These are phyloP conservation scores for Fusarium guadeloupense DNA, from an alignment of 2,329 filamentous ascomycete genomes.

Conservation along the genomic window DNA sequence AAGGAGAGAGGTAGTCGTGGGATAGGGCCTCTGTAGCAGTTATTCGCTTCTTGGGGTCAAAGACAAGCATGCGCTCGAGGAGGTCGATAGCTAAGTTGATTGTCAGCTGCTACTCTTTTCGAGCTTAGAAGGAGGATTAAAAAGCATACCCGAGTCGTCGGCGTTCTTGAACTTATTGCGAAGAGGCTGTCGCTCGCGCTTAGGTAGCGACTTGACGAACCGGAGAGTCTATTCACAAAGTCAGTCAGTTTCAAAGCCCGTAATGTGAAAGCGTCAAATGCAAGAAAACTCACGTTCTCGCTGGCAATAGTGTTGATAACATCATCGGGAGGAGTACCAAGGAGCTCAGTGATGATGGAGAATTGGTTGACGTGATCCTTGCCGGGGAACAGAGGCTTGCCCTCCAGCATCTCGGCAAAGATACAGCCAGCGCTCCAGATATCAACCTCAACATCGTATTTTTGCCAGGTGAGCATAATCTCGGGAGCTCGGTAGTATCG, in stretches of 20 bases:
- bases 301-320: slow-evolving; percentile 99
- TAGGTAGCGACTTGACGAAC: slow-evolving; percentile 97
- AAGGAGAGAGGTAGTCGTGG: slow-evolving; percentile 93
- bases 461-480: slow-evolving; percentile 99
- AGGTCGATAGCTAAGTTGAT: slow-evolving; percentile 80
- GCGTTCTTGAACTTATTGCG: slow-evolving; percentile 94
- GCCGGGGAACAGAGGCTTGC: slow-evolving; percentile 96
- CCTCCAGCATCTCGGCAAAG: slow-evolving; percentile 98
- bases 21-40: slow-evolving; percentile 85
- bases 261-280: background rate
- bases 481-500: slow-evolving; percentile 98
- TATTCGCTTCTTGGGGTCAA: slow-evolving; percentile 96
- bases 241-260: slow-evolving; percentile 28
- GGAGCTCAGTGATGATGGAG: slow-evolving; percentile 97
- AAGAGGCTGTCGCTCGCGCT: slow-evolving; percentile 89
- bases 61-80: slow-evolving; percentile 96
- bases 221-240: slow-evolving; percentile 75
- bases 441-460: slow-evolving; percentile 98
- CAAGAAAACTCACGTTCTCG: slow-evolving; percentile 79
- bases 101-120: background rate
- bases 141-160: slow-evolving; percentile 76
- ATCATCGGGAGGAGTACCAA: slow-evolving; percentile 96
- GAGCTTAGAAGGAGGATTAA: background rate
- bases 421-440: slow-evolving; percentile 99
- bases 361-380: slow-evolving; percentile 99